Conservation (phyloP, 306 rosid genomes). For the Rosa multiflora region DNA sequence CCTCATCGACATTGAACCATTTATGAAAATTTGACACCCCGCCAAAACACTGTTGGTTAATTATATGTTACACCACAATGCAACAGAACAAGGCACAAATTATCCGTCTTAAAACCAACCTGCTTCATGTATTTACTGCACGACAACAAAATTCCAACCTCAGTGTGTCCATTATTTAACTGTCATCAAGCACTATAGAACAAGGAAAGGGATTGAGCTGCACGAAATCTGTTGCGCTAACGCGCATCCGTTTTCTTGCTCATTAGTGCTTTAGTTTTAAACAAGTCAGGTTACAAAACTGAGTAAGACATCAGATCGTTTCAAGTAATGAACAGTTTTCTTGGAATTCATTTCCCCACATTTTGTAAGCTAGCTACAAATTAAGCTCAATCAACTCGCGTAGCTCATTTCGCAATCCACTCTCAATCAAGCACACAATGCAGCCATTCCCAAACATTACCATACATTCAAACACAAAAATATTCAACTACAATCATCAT, state of each 20-base stretch:
- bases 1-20: not conserved
- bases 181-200: not conserved
- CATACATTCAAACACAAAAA: not conserved
- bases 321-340: not conserved
- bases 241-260: not conserved
- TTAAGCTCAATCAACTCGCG: constrained; percentile 6
- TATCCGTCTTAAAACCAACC: not conserved
- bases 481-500: not conserved
- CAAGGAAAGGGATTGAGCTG: not conserved
- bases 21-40: not conserved
- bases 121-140: not conserved
- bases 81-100: not conserved
- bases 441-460: not conserved
- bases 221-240: not conserved
- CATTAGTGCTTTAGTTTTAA: not conserved
- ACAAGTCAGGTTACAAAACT: not conserved
- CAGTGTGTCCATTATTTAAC: not conserved
- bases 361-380: constrained; percentile 28
- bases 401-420: not conserved
- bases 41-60: not conserved
- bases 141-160: not conserved
- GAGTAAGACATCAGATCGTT: not conserved
- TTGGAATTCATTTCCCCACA: constrained; percentile 8
- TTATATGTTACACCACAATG: not conserved
- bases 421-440: not conserved